Percentiles rank a stretch among this genome's conserved stretches.
Evolutionary conservation across 2,329 filamentous ascomycete species (phyloP).

Genomic region (Tolypocladium tropicale): DNA sequence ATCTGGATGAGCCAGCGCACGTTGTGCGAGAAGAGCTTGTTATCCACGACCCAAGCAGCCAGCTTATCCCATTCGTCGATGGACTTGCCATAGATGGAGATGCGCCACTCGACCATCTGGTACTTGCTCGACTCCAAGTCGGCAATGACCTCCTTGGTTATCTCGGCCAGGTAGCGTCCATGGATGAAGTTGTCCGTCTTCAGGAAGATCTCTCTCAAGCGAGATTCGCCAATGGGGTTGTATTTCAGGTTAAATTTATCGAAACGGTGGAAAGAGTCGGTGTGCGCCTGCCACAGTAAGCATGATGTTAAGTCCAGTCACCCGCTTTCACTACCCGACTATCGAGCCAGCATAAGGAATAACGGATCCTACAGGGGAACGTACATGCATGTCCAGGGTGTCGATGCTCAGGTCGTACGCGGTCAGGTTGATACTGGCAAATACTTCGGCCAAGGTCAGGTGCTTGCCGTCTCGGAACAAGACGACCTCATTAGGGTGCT

Average conservation of each 20-base stretch:
- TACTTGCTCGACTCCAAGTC: conserved; percentile 98
- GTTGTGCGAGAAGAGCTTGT: conserved; percentile 96
- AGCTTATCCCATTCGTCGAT: conserved; percentile 97
- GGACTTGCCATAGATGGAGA: conserved; percentile 89
- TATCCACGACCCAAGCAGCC: conserved; percentile 93
- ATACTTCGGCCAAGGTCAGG: conserved; percentile 84
- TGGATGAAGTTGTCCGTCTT: conserved; percentile 98
- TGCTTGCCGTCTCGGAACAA: conserved; percentile 87
- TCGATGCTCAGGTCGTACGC: conserved; percentile 98
- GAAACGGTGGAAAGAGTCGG: conserved; percentile 95
- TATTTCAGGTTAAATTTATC: conserved; percentile 99
- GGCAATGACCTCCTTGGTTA: conserved; percentile 94
- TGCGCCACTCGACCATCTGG: conserved; percentile 98
- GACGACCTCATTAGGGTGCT: conserved; percentile 87
- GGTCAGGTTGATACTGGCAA: conserved; percentile 93
- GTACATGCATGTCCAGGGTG: conserved; percentile 94
- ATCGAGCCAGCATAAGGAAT: background rate
- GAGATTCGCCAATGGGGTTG: conserved; percentile 92
- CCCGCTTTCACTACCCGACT: background rate
- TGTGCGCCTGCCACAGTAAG: conserved; percentile 58
- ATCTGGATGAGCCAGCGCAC: conserved; percentile 96
- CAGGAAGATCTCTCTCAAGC: conserved; percentile 92
- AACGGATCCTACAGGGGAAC: conserved; percentile 22
- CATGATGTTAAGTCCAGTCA: background rate
- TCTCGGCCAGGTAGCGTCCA: conserved; percentile 90